These are phyloP conservation scores for Metschnikowia dekortorum DNA, from an alignment of 805 yeast species.

Conservation along the genomic window DNA sequence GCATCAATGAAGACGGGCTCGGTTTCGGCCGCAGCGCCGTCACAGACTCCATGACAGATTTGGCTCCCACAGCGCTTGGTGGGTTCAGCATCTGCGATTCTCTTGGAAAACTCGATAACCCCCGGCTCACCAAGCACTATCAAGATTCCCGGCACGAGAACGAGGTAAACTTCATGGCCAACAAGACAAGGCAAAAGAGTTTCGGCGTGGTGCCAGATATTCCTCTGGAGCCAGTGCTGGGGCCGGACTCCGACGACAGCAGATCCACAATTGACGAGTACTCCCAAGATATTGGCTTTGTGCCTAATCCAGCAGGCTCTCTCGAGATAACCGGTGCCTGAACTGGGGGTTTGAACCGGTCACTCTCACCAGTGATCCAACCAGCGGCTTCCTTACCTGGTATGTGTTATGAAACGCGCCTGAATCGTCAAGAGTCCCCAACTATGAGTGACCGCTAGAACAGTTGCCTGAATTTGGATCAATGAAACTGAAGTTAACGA, in stretches of 20 bases:
- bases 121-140: conserved; percentile 16
- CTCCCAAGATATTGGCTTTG: neutral
- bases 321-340: neutral
- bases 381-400: too few species aligned
- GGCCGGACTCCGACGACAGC: conserved; percentile 7
- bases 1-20: conserved; percentile 7
- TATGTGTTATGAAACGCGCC: too few species aligned
- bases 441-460: too few species aligned
- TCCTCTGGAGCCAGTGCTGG: conserved; percentile 6
- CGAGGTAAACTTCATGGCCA: neutral
- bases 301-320: neutral
- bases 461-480: too few species aligned
- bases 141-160: conserved; percentile 5
- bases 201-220: conserved; percentile 13
- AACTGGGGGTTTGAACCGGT: too few species aligned
- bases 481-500: too few species aligned
- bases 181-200: conserved; percentile 12
- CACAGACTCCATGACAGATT: conserved; percentile 13
- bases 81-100: conserved; percentile 7
- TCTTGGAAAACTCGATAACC: conserved; percentile 12
- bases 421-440: too few species aligned
- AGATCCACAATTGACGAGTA: conserved; percentile 8
- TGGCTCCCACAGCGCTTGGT: conserved; percentile 13
- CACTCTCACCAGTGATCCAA: too few species aligned
- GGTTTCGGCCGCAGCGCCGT: conserved; percentile 5